phyloP scores from a whole-genome alignment of 352 stramenopile species.

The Discostella stelligera region DNA sequence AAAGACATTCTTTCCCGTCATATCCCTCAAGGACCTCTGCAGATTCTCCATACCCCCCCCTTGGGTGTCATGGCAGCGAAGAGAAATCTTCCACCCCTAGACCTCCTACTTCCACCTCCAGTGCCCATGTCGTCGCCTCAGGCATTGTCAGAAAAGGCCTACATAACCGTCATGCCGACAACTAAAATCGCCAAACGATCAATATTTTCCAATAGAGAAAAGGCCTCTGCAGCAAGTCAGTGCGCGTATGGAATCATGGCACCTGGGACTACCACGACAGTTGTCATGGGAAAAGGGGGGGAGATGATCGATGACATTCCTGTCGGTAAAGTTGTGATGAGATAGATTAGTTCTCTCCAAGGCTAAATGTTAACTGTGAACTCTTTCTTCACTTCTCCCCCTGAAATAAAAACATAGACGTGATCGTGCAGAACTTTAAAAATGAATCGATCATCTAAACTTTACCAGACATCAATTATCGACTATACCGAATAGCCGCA shows the following conservation, averaged over 20 bases:
- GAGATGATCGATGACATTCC: slow-evolving; percentile 50
- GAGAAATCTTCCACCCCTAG: background rate
- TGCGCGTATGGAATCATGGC: slow-evolving; percentile 29
- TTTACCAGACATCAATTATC: slow-evolving; percentile 4
- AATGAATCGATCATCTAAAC: background rate
- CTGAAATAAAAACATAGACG: background rate
- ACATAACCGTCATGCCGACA: slow-evolving; percentile 12
- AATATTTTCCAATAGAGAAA: slow-evolving; percentile 46
- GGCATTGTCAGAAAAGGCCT: slow-evolving; percentile 6
- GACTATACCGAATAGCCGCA: background rate
- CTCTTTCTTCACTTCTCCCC: background rate
- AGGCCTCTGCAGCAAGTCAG: slow-evolving; percentile 23
- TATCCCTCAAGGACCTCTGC: slow-evolving; percentile 22
- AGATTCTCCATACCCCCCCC: slow-evolving; percentile 23
- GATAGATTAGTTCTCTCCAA: too few species aligned
- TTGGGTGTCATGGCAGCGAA: slow-evolving; percentile 1
- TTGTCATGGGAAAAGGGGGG: slow-evolving; percentile 35
- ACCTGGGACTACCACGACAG: slow-evolving; percentile 30
- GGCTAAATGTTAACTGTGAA: too few species aligned
- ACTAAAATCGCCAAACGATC: slow-evolving; percentile 29
- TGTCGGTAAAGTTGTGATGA: slow-evolving; percentile 36
- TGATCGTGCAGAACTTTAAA: background rate
- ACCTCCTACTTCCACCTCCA: slow-evolving; percentile 11
- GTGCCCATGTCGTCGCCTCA: slow-evolving; percentile 18
- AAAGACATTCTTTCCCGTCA: slow-evolving; percentile 30